Evolutionary conservation across 768 basidiomycete species (phyloP).

Genomic region (Tubosaeta sp.): DNA sequence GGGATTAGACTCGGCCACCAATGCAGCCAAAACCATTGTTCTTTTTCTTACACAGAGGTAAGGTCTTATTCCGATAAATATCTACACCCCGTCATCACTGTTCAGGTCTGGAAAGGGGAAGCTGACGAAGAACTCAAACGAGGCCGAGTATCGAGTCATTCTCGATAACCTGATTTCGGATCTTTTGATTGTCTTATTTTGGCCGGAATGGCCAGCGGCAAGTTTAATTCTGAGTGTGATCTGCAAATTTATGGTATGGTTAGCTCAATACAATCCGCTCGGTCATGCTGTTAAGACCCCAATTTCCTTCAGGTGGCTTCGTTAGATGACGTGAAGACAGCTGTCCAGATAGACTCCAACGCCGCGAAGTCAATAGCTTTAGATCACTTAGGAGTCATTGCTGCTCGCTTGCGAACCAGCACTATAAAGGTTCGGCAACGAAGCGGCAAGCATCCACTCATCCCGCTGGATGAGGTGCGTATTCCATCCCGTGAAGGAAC

Average conservation of each 20-base stretch:
- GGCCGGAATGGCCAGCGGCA: conserved; percentile 98
- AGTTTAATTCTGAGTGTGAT: conserved; percentile 74
- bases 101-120: conserved; percentile 81
- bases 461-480: conserved; percentile 69
- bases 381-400: conserved; percentile 93
- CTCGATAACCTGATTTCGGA: conserved; percentile 91
- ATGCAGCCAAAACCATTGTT: conserved; percentile 81
- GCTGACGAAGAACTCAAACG: conserved; percentile 84
- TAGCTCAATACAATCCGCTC: neutral
- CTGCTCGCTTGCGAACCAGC: conserved; percentile 69
- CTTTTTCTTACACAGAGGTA: conserved; percentile 69
- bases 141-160: conserved; percentile 89
- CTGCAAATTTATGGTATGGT: conserved; percentile 77
- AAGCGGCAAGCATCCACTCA: conserved; percentile 38
- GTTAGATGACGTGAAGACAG: conserved; percentile 76
- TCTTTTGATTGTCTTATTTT: conserved; percentile 80
- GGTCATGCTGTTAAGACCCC: neutral
- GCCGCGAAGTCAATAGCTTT: conserved; percentile 86
- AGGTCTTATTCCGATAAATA: neutral
- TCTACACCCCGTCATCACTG: conserved; percentile 1
- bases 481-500: neutral
- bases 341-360: conserved; percentile 63
- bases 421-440: conserved; percentile 35
- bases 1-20: conserved; percentile 77
- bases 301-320: conserved; percentile 57